These are phyloP conservation scores for Clathrospora elynae DNA, from an alignment of 2,329 filamentous ascomycete species.

Conservation along the genomic window DNA sequence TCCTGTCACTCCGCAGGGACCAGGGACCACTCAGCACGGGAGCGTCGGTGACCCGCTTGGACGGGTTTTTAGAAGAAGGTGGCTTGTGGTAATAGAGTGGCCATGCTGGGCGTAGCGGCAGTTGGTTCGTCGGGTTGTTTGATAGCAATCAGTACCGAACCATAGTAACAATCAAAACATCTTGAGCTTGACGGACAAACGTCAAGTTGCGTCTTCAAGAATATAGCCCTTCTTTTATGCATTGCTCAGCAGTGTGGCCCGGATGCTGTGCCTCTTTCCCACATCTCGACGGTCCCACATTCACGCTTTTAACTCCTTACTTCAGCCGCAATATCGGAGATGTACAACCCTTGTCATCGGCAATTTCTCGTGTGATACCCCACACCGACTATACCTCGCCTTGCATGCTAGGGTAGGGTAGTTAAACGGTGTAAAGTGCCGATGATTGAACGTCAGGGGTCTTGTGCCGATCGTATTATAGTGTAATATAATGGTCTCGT, in stretches of 20 bases:
- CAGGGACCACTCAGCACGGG: too few species aligned
- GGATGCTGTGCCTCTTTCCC: constrained; percentile 7
- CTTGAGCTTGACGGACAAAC: constrained; percentile 1
- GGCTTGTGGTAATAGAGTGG: constrained; percentile 3
- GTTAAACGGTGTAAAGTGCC: constrained; percentile 16
- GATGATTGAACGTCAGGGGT: constrained; percentile 6
- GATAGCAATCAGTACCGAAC: too few species aligned
- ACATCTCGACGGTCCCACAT: constrained; percentile 10
- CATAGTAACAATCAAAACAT: constrained; percentile 1
- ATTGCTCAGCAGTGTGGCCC: constrained; percentile 30
- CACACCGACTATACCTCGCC: constrained; percentile 12
- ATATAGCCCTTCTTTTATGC: constrained; percentile 14
- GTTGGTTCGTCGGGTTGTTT: constrained; percentile 3
- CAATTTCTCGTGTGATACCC: constrained; percentile 12
- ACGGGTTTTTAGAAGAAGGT: constrained; percentile 1
- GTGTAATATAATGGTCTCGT: constrained; percentile 8
- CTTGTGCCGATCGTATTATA: constrained; percentile 9
- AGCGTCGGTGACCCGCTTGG: background rate
- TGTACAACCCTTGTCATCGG: constrained; percentile 4
- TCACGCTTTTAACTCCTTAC: background rate
- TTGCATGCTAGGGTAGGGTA: constrained; percentile 8
- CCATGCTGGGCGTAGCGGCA: constrained; percentile 6
- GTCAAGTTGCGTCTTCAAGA: constrained; percentile 1
- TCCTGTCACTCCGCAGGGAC: constrained; percentile 2
- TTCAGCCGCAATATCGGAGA: constrained; percentile 18